These are phyloP conservation scores for Euphorbia tirucalli DNA, from an alignment of 345 rosid species.

Conservation along the genomic window DNA sequence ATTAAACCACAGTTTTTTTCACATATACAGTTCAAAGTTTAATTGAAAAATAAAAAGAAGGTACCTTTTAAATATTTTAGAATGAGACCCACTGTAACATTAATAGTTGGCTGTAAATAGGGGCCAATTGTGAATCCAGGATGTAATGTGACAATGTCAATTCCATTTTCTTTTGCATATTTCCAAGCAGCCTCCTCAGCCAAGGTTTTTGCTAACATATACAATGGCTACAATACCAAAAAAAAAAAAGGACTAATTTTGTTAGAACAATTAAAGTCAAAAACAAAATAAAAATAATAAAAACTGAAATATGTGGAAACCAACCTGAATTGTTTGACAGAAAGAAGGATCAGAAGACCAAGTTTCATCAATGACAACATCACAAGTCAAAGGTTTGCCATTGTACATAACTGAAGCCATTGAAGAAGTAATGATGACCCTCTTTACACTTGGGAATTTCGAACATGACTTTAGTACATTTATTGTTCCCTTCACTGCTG, in stretches of 20 bases:
- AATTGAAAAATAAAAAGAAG: too few species aligned
- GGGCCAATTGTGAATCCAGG: constrained; percentile 21
- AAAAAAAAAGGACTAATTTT: background rate
- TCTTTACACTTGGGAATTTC: constrained; percentile 6
- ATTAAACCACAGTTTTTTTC: too few species aligned
- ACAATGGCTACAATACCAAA: background rate
- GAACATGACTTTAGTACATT: constrained; percentile 20
- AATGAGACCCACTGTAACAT: background rate
- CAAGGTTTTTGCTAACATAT: constrained; percentile 5
- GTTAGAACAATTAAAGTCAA: too few species aligned
- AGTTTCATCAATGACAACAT: constrained; percentile 14
- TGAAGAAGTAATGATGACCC: constrained; percentile 22
- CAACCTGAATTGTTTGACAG: constrained; percentile 1
- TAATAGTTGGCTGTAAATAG: constrained; percentile 13
- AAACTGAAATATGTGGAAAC: too few species aligned
- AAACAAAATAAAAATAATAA: too few species aligned
- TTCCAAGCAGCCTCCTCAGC: constrained; percentile 23
- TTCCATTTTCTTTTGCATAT: constrained; percentile 18
- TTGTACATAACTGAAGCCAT: background rate
- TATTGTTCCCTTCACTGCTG: constrained; percentile 20
- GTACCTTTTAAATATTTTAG: constrained; percentile 8
- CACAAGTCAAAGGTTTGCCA: constrained; percentile 4
- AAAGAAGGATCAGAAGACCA: constrained; percentile 14
- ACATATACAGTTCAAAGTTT: too few species aligned
- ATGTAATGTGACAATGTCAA: constrained; percentile 16